Conservation (phyloP, 305 asterid species). For the Fraxinus angustifolia region DNA sequence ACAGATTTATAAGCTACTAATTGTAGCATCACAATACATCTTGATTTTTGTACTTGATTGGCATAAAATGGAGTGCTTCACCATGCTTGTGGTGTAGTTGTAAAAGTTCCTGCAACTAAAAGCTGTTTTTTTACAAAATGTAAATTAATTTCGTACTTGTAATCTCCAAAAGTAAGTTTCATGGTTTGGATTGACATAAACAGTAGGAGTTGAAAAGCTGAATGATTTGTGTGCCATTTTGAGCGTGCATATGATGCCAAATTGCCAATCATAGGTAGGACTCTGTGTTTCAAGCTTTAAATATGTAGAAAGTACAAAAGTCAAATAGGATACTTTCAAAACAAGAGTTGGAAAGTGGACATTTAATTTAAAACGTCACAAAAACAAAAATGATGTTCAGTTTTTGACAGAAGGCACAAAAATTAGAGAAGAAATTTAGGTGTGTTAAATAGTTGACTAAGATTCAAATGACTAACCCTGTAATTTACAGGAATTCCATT, state of each 20-base stretch:
- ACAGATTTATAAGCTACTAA: neutral
- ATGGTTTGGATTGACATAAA: neutral
- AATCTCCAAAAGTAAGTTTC: constrained; percentile 10
- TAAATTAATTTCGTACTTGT: constrained; percentile 5
- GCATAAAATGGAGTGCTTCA: constrained; percentile 11
- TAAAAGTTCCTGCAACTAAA: neutral
- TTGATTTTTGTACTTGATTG: neutral
- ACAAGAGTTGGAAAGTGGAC: constrained; percentile 13
- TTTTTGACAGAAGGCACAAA: neutral
- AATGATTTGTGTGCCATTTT: neutral
- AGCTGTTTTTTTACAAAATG: neutral
- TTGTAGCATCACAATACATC: constrained; percentile 2
- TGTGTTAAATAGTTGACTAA: constrained; percentile 8
- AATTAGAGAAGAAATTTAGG: constrained; percentile 7
- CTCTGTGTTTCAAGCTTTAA: constrained; percentile 9
- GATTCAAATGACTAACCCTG: constrained; percentile 48
- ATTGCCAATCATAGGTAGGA: neutral
- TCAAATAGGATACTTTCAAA: neutral
- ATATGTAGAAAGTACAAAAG: neutral
- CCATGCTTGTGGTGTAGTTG: neutral
- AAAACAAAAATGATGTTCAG: constrained; percentile 7
- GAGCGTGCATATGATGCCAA: neutral
- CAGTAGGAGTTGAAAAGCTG: neutral
- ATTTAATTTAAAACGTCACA: constrained; percentile 3
- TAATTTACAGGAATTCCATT: constrained; percentile 97